A percentile compares a stretch with the other conserved stretches of the same genome.
Conservation (phyloP, 129 eudicot species). For the Sambucus nigra region DNA sequence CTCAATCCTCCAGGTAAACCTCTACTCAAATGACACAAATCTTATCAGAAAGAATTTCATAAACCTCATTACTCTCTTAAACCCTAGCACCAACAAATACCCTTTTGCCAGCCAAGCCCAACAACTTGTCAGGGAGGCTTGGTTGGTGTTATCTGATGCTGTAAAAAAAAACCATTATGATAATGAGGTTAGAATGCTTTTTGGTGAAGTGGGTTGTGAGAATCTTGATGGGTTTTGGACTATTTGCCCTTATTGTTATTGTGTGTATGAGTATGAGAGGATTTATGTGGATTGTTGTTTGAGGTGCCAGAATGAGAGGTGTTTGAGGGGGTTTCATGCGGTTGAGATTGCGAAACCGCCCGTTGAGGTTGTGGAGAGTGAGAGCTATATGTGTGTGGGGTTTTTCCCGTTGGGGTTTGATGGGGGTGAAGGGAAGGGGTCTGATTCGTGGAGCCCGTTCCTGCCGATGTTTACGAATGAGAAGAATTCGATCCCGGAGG, state of each 20-base stretch:
- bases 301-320: constrained; percentile 53
- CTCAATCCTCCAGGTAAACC: constrained; percentile 29
- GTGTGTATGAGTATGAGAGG: constrained; percentile 46
- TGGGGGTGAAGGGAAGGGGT: constrained; percentile 5
- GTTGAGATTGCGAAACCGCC: constrained; percentile 36
- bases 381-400: constrained; percentile 38
- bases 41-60: constrained; percentile 22
- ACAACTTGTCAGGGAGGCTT: constrained; percentile 31
- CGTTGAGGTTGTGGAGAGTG: constrained; percentile 33
- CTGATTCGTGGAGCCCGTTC: constrained; percentile 30
- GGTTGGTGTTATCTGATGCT: constrained; percentile 36
- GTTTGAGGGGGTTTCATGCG: constrained; percentile 50
- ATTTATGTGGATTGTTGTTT: constrained; percentile 45
- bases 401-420: constrained; percentile 31
- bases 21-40: constrained; percentile 16
- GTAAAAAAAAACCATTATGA: constrained; percentile 29
- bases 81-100: constrained; percentile 24
- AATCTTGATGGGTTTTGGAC: constrained; percentile 51
- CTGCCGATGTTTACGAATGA: constrained; percentile 5
- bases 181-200: constrained; percentile 10
- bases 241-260: constrained; percentile 70
- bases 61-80: constrained; percentile 16
- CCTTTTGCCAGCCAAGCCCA: constrained; percentile 44
- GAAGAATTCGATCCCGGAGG: neutral
- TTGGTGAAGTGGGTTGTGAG: neutral